Evolutionary conservation across 2,329 filamentous ascomycete genomes (phyloP).

Genomic region (Ophiostoma ips): DNA sequence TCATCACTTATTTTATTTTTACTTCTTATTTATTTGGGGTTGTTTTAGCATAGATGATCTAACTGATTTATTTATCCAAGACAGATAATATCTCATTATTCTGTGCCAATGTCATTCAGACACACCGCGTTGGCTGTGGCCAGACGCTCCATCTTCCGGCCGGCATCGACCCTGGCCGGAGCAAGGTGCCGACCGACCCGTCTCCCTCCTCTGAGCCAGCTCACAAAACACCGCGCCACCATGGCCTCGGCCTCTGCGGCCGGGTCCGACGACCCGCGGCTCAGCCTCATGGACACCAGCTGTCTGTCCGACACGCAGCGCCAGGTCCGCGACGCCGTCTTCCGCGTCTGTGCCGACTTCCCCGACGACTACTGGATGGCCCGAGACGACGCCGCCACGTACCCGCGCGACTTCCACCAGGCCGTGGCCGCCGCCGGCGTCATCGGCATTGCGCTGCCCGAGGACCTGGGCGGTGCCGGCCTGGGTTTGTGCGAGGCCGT

Average conservation of each 20-base stretch:
- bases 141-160: background rate
- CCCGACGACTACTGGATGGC: constrained; percentile 42
- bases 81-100: too few species aligned
- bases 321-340: constrained; percentile 11
- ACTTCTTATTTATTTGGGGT: too few species aligned
- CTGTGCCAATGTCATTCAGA: background rate
- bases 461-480: constrained; percentile 58
- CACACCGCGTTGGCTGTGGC: background rate
- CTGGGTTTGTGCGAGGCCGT: constrained; percentile 70
- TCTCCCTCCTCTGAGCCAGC: too few species aligned
- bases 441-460: constrained; percentile 68
- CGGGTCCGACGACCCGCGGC: constrained; percentile 3
- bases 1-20: too few species aligned
- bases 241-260: background rate
- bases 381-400: constrained; percentile 49
- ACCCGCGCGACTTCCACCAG: constrained; percentile 64
- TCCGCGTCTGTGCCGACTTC: constrained; percentile 10
- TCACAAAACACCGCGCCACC: background rate
- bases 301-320: constrained; percentile 10
- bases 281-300: constrained; percentile 12
- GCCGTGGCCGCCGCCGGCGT: constrained; percentile 63
- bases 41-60: too few species aligned
- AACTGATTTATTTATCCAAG: too few species aligned
- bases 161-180: background rate
- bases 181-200: background rate